These are phyloP conservation scores for Pezizomycotina sp. DNA, from an alignment of 2,329 filamentous ascomycete genomes.

Conservation along the genomic window DNA sequence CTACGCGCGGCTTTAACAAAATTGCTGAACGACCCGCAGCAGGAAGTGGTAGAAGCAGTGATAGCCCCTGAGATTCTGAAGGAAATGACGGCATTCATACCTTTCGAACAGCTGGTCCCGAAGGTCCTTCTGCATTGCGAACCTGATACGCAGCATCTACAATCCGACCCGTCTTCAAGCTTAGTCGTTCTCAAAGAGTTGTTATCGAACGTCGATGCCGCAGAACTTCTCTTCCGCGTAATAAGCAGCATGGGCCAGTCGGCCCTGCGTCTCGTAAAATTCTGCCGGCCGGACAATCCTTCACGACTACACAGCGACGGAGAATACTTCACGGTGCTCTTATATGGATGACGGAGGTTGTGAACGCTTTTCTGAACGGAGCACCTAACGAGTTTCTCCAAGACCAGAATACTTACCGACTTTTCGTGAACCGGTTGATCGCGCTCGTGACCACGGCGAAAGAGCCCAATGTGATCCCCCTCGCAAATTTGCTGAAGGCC, in stretches of 20 bases:
- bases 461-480: slow-evolving; percentile 20
- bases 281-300: slow-evolving; percentile 20
- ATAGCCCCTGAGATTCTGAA: slow-evolving; percentile 25
- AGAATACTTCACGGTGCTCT: slow-evolving; percentile 24
- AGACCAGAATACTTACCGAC: slow-evolving; percentile 23
- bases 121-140: slow-evolving; percentile 25
- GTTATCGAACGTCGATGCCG: slow-evolving; percentile 21
- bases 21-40: slow-evolving; percentile 24
- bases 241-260: slow-evolving; percentile 24
- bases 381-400: slow-evolving; percentile 23
- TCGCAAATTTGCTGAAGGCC: slow-evolving; percentile 22
- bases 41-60: slow-evolving; percentile 25
- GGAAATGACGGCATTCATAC: slow-evolving; percentile 24
- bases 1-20: slow-evolving; percentile 25
- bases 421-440: slow-evolving; percentile 23
- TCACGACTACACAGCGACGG: slow-evolving; percentile 22
- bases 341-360: slow-evolving; percentile 24
- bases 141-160: slow-evolving; percentile 24
- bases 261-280: slow-evolving; percentile 23
- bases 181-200: slow-evolving; percentile 24
- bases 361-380: slow-evolving; percentile 19
- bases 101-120: slow-evolving; percentile 25
- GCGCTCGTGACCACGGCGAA: slow-evolving; percentile 24
- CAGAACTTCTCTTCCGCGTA: slow-evolving; percentile 23
- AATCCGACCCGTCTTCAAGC: slow-evolving; percentile 22